phyloP scores from a whole-genome alignment of 345 rosid species.

The Eutrema japonicum region DNA sequence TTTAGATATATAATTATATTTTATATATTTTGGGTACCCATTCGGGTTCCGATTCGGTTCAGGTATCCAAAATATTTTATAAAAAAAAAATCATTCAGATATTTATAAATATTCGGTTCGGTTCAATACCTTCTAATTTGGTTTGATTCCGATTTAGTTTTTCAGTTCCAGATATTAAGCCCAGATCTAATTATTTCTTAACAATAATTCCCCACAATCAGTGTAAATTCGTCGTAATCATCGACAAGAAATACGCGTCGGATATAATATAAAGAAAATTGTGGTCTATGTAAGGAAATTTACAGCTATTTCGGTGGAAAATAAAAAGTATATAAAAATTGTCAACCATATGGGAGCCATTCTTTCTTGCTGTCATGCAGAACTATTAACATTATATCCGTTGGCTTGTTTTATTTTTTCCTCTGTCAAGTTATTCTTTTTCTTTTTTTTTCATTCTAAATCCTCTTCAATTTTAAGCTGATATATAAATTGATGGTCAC shows the following conservation, averaged over 20 bases:
- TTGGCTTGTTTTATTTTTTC: constrained; percentile 1
- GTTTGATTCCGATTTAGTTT: no score
- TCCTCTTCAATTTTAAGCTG: not conserved
- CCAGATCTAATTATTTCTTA: constrained; percentile 4
- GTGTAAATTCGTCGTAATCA: constrained; percentile 22
- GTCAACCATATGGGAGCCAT: constrained; percentile 46
- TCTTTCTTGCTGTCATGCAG: constrained; percentile 37
- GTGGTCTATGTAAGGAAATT: constrained; percentile 14
- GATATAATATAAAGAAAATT: not conserved
- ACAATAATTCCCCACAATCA: constrained; percentile 33
- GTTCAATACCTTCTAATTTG: no score
- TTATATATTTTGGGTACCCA: no score
- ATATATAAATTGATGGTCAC: constrained; percentile 18
- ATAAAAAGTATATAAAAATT: constrained; percentile 38
- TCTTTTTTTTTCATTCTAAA: not conserved
- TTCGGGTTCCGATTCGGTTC: no score
- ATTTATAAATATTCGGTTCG: no score
- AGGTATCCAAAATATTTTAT: no score
- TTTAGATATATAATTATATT: no score
- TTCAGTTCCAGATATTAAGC: no score
- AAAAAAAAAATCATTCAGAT: no score
- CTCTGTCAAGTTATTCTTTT: constrained; percentile 9
- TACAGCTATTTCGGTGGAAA: constrained; percentile 46
- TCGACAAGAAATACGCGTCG: constrained; percentile 22
- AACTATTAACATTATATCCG: constrained; percentile 36